phyloP scores from a whole-genome alignment of 1,284 basidiomycete species.

The Coniferiporia sulphurascens region DNA sequence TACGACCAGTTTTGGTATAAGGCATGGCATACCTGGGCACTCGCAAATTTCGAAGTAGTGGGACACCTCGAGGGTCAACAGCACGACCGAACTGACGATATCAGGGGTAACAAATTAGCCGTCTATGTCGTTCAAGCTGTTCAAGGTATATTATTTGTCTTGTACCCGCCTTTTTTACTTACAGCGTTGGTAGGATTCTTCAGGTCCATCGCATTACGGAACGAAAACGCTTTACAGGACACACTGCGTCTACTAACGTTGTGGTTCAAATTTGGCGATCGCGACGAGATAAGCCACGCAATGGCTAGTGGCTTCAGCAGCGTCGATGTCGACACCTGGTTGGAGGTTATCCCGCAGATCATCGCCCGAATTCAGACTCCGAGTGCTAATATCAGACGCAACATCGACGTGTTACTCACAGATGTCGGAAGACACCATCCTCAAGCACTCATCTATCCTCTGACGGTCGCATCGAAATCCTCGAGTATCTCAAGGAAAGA shows the following conservation, averaged over 20 bases:
- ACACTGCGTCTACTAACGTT: conserved; percentile 90
- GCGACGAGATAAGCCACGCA: conserved; percentile 87
- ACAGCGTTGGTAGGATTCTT: conserved; percentile 69
- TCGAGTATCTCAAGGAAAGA: conserved; percentile 80
- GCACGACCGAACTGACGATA: conserved; percentile 56
- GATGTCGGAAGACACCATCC: conserved; percentile 97
- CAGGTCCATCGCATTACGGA: conserved; percentile 88
- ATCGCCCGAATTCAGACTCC: conserved; percentile 98
- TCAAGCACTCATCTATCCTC: conserved; percentile 94
- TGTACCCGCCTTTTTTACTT: neutral
- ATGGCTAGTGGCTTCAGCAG: conserved; percentile 86
- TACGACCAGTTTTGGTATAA: conserved; percentile 97
- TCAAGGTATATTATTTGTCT: conserved; percentile 52
- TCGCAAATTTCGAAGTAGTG: conserved; percentile 96
- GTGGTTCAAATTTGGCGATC: conserved; percentile 98
- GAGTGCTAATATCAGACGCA: conserved; percentile 79
- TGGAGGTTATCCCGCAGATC: conserved; percentile 97
- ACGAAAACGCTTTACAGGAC: conserved; percentile 92
- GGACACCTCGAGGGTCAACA: conserved; percentile 70
- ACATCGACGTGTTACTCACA: conserved; percentile 87
- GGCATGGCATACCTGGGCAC: conserved; percentile 98
- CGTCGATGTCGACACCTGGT: conserved; percentile 96
- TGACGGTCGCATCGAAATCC: conserved; percentile 98
- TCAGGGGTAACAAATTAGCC: conserved; percentile 70
- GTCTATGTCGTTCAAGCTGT: conserved; percentile 92